phyloP scores from a whole-genome alignment of 345 rosid species.

The Salix suchowensis region DNA sequence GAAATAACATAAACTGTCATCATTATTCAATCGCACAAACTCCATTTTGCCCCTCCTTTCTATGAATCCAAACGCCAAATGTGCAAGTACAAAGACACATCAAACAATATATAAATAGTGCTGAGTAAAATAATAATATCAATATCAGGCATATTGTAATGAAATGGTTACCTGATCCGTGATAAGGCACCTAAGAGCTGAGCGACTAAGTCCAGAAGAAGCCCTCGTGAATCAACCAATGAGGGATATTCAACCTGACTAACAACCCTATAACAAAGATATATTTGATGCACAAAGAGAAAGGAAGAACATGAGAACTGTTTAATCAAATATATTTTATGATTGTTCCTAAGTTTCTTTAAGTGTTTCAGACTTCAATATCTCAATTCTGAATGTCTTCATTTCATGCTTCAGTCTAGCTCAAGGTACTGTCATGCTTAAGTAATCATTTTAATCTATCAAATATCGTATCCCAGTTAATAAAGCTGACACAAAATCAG shows the following conservation, averaged over 20 bases:
- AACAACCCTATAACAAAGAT: conserved; percentile 64
- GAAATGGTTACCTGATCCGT: conserved; percentile 67
- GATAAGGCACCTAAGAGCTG: conserved; percentile 97
- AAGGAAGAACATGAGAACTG: background rate
- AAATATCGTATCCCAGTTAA: background rate
- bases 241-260: conserved; percentile 99
- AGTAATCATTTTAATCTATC: background rate
- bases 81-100: background rate
- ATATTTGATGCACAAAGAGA: conserved; percentile 8
- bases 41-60: too few species aligned
- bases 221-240: conserved; percentile 92
- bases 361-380: background rate
- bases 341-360: background rate
- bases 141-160: conserved; percentile 4
- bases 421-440: background rate
- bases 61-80: background rate
- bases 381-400: conserved; percentile 6
- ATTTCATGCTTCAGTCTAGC: background rate
- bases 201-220: conserved; percentile 92
- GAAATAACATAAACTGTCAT: background rate
- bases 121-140: background rate
- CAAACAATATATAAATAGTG: too few species aligned
- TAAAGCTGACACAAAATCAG: background rate
- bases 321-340: background rate
- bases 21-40: background rate